These are phyloP conservation scores for Aureobasidium leucospermi DNA, from an alignment of 2,329 filamentous ascomycete genomes.

Conservation along the genomic window DNA sequence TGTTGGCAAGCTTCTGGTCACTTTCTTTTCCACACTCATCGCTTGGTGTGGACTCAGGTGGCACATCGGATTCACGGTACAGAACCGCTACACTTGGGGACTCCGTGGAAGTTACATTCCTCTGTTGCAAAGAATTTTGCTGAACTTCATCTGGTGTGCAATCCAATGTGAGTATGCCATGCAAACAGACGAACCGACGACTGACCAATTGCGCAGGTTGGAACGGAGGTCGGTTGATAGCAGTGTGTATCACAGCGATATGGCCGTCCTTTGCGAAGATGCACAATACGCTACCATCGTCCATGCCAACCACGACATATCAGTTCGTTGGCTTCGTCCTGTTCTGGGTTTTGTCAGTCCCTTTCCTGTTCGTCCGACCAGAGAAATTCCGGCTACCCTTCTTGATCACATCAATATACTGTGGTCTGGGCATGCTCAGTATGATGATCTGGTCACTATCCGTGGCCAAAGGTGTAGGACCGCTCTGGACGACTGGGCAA, in stretches of 20 bases:
- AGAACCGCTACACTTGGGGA: slow-evolving; percentile 7
- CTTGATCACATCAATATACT: slow-evolving; percentile 2
- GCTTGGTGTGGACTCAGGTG: slow-evolving; percentile 8
- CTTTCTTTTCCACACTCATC: not conserved
- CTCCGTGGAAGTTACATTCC: not conserved
- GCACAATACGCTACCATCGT: not conserved
- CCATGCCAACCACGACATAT: slow-evolving; percentile 8
- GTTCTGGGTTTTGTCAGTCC: slow-evolving; percentile 1
- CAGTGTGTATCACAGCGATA: slow-evolving; percentile 2
- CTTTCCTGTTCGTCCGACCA: slow-evolving; percentile 2
- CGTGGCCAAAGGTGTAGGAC: slow-evolving; percentile 3
- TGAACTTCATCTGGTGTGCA: slow-evolving; percentile 10
- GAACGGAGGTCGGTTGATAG: not conserved
- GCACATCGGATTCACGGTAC: slow-evolving; percentile 8
- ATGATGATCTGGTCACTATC: slow-evolving; percentile 10
- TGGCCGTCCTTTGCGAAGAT: slow-evolving; percentile 11
- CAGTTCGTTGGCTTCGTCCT: slow-evolving; percentile 4
- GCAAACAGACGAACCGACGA: no score
- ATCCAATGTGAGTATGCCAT: not conserved
- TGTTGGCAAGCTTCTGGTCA: slow-evolving; percentile 3
- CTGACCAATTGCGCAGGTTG: not conserved
- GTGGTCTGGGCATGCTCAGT: slow-evolving; percentile 2
- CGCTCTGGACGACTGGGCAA: not conserved
- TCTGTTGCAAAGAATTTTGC: not conserved
- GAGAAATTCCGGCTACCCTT: slow-evolving; percentile 1